A percentile compares a stretch with the other conserved stretches of the same genome.
These are phyloP conservation scores for Quillaja saponaria DNA, from an alignment of 306 rosid genomes.

Conservation along the genomic window DNA sequence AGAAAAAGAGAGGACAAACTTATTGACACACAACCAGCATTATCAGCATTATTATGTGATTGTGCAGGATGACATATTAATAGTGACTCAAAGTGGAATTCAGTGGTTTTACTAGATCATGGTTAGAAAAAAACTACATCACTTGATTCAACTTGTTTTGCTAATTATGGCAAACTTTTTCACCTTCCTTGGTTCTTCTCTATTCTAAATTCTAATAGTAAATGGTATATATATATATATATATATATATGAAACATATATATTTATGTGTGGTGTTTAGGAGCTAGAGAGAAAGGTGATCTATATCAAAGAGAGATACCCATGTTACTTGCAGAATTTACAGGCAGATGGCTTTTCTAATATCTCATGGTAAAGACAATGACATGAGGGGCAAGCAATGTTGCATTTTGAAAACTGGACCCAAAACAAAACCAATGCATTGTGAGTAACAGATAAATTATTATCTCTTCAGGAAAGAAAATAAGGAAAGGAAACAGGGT, in stretches of 20 bases:
- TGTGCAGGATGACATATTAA: constrained; percentile 18
- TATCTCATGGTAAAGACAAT: constrained; percentile 38
- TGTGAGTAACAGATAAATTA: constrained; percentile 34
- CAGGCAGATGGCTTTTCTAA: background rate
- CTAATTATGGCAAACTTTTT: constrained; percentile 44
- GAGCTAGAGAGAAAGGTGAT: no score
- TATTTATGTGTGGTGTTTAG: no score
- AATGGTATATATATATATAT: no score
- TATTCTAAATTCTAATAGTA: no score
- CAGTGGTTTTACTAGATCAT: no score
- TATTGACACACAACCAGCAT: no score
- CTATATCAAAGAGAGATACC: background rate
- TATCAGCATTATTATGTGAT: constrained; percentile 30
- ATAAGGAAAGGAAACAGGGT: constrained; percentile 31
- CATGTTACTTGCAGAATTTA: no score
- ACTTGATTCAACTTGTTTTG: constrained; percentile 27
- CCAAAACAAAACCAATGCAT: constrained; percentile 39
- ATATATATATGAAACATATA: no score
- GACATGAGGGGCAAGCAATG: constrained; percentile 66
- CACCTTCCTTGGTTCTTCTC: no score
- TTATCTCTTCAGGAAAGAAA: constrained; percentile 6
- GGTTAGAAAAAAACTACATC: constrained; percentile 11
- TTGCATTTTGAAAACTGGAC: constrained; percentile 56
- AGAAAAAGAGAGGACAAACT: no score
- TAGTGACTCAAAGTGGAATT: background rate